Conservation (phyloP, 169 alveolate genomes). For the Babesia ovis region DNA sequence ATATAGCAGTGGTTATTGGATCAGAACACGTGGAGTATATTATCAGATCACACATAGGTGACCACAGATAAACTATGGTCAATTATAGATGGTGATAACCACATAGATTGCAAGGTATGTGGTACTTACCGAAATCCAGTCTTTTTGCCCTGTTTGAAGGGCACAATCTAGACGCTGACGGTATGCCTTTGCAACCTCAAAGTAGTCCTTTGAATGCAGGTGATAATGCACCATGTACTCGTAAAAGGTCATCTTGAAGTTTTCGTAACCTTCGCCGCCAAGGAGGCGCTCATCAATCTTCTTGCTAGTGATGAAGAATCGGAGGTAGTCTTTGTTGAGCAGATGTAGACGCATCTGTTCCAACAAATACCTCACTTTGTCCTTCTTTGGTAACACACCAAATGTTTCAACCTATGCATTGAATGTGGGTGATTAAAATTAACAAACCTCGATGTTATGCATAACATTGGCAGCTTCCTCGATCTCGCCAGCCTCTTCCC, state of each 20-base stretch:
- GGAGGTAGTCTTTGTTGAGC: slow-evolving; percentile 71
- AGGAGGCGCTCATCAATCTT: slow-evolving; percentile 70
- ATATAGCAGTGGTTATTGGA: too few relatives aligned
- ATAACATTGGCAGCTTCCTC: slow-evolving; percentile 71
- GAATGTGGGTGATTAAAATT: too few relatives aligned
- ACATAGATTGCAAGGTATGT: too few relatives aligned
- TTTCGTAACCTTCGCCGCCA: slow-evolving; percentile 59
- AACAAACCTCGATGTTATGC: slow-evolving; percentile 67
- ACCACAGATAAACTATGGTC: not conserved
- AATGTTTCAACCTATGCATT: slow-evolving; percentile 76
- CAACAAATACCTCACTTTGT: slow-evolving; percentile 69
- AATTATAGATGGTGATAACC: too few relatives aligned
- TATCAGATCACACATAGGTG: too few relatives aligned
- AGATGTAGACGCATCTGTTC: slow-evolving; percentile 77
- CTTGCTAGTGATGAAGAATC: slow-evolving; percentile 73
- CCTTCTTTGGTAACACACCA: slow-evolving; percentile 67
- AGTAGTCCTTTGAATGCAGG: slow-evolving; percentile 66
- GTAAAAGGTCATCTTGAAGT: slow-evolving; percentile 57
- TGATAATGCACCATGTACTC: slow-evolving; percentile 75
- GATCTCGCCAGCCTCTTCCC: slow-evolving; percentile 71
- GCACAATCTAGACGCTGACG: slow-evolving; percentile 30
- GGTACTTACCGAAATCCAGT: slow-evolving; percentile 8
- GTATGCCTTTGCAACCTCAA: slow-evolving; percentile 67
- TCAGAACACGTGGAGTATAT: too few relatives aligned
- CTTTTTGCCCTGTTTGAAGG: not conserved